phyloP scores from a whole-genome alignment of 2,329 filamentous ascomycete species.

The Plenodomus lindquistii region DNA sequence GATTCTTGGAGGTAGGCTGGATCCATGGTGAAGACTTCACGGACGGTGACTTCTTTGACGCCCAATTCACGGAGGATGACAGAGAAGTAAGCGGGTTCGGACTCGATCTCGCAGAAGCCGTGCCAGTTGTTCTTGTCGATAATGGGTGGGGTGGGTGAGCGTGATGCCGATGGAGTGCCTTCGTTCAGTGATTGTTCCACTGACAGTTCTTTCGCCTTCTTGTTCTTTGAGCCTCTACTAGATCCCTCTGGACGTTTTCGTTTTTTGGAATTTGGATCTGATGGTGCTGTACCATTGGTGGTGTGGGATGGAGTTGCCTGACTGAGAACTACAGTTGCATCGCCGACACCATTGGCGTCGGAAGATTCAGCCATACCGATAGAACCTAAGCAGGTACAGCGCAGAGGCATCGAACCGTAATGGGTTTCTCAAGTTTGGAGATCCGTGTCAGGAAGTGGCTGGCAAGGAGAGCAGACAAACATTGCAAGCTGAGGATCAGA shows the following conservation, averaged over 20 bases:
- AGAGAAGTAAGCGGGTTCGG: slow-evolving; percentile 86
- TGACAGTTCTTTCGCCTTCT: slow-evolving; percentile 4
- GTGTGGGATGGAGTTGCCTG: not conserved
- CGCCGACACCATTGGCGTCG: not conserved
- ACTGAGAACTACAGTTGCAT: not conserved
- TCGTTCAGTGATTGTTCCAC: slow-evolving; percentile 1
- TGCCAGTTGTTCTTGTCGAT: slow-evolving; percentile 59
- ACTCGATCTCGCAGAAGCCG: slow-evolving; percentile 84
- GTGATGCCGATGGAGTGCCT: not conserved
- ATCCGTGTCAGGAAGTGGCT: slow-evolving; percentile 12
- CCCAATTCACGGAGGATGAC: slow-evolving; percentile 80
- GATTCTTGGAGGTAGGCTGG: slow-evolving; percentile 25
- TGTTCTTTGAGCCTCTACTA: not conserved
- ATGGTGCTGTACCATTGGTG: not conserved
- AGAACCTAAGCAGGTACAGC: not conserved
- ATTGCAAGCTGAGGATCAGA: slow-evolving; percentile 5
- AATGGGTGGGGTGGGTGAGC: slow-evolving; percentile 32
- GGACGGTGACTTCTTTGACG: slow-evolving; percentile 71
- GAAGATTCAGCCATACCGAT: not conserved
- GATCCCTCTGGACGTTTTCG: slow-evolving; percentile 11
- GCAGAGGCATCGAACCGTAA: too few species aligned
- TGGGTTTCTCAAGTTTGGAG: slow-evolving; percentile 22
- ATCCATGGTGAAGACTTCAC: slow-evolving; percentile 77
- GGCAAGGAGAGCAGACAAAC: slow-evolving; percentile 15
- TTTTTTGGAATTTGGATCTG: slow-evolving; percentile 18